Evolutionary conservation across 768 basidiomycete species (phyloP).

Genomic region (Mycena rosella): DNA sequence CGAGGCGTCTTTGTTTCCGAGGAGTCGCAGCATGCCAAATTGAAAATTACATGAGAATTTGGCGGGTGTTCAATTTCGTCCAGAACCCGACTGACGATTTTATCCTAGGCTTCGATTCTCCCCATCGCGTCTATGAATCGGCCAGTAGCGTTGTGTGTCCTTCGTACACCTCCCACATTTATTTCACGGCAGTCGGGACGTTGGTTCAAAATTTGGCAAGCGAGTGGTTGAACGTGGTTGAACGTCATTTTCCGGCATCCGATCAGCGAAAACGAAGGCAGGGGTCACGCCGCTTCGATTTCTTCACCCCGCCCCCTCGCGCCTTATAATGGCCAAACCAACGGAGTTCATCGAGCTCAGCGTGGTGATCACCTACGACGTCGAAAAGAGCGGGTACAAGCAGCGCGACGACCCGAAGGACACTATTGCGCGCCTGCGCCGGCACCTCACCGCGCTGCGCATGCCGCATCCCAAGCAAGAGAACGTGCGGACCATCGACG

Average conservation of each 20-base stretch:
- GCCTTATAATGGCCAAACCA: no score
- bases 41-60: no score
- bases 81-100: no score
- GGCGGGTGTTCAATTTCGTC: no score
- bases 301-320: constrained; percentile 2
- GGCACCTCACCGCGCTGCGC: constrained; percentile 20
- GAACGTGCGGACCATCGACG: constrained; percentile 10
- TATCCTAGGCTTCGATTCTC: no score
- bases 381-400: not conserved
- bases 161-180: no score
- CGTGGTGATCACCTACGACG: constrained; percentile 1
- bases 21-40: no score
- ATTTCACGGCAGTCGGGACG: no score
- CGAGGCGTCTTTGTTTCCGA: no score
- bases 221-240: not conserved
- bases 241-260: not conserved
- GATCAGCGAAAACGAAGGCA: not conserved
- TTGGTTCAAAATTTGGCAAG: no score
- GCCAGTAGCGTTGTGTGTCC: no score
- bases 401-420: not conserved
- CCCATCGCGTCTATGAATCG: no score
- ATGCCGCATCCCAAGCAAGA: constrained; percentile 23
- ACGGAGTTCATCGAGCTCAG: not conserved
- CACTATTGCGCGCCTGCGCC: not conserved
- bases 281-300: constrained; percentile 19